A percentile compares a stretch with the other conserved stretches of the same genome.
These are phyloP conservation scores for Acidiella bohemica DNA, from an alignment of 495 filamentous ascomycete species.

Conservation along the genomic window DNA sequence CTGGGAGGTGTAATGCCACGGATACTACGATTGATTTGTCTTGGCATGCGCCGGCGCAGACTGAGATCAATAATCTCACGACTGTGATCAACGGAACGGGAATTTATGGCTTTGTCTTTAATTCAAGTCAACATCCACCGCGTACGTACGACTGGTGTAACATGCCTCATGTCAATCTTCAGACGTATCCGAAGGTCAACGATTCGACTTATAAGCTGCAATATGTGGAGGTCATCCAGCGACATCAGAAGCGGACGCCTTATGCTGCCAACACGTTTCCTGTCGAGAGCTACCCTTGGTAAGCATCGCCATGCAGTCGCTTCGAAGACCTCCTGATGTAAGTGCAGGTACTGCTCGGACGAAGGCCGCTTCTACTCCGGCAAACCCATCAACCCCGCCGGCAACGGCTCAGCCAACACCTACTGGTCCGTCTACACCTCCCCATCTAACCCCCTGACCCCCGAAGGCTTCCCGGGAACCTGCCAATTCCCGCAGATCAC, in stretches of 20 bases:
- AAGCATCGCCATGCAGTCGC: no score
- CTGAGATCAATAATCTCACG: constrained; percentile 43
- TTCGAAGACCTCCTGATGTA: not conserved
- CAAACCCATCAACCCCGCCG: constrained; percentile 29
- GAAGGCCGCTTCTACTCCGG: constrained; percentile 49
- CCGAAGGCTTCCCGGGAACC: constrained; percentile 44
- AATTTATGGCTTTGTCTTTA: constrained; percentile 52
- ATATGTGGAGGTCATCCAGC: constrained; percentile 60
- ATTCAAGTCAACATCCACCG: constrained; percentile 40
- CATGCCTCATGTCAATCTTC: constrained; percentile 54
- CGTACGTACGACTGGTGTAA: constrained; percentile 61
- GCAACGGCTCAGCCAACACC: constrained; percentile 30
- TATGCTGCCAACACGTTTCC: constrained; percentile 57
- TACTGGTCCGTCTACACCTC: constrained; percentile 47
- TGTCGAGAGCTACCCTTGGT: constrained; percentile 49
- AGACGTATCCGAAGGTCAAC: constrained; percentile 40
- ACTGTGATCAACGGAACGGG: constrained; percentile 38
- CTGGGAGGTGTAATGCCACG: not conserved
- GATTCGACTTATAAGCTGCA: constrained; percentile 38
- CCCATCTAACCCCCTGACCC: constrained; percentile 44
- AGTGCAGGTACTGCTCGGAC: constrained; percentile 38
- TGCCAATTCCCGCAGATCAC: constrained; percentile 66
- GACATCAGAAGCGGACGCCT: constrained; percentile 61
- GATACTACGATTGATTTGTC: constrained; percentile 30
- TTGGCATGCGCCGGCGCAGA: constrained; percentile 46